These are phyloP conservation scores for Domatiomyces catenatus DNA, from an alignment of 2,329 filamentous ascomycete genomes.

Conservation along the genomic window DNA sequence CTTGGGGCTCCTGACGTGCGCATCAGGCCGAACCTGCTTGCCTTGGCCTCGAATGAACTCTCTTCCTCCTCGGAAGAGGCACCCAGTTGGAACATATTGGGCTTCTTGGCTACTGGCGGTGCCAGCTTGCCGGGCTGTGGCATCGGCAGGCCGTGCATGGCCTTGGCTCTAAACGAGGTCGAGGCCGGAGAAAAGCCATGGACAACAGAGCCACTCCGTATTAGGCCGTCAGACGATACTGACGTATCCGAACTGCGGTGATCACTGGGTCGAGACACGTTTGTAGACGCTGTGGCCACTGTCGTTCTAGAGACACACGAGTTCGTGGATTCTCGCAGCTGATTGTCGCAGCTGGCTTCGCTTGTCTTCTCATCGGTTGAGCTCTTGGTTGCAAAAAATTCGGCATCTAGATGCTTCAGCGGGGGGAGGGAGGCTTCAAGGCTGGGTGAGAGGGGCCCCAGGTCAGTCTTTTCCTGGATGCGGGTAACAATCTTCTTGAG, in stretches of 20 bases:
- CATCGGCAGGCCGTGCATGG: slow-evolving; percentile 2
- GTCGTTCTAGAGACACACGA: slow-evolving; percentile 45
- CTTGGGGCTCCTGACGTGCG: slow-evolving; percentile 15
- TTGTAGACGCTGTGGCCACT: slow-evolving; percentile 35
- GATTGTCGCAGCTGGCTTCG: slow-evolving; percentile 36
- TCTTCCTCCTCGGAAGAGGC: slow-evolving; percentile 78
- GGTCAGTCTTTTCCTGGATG: slow-evolving; percentile 67
- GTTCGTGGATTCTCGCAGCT: slow-evolving; percentile 35
- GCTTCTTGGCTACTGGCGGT: slow-evolving; percentile 48
- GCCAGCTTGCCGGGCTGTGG: slow-evolving; percentile 1
- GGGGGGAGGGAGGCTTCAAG: slow-evolving; percentile 26
- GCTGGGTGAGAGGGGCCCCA: slow-evolving; percentile 41
- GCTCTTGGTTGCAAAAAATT: slow-evolving; percentile 13
- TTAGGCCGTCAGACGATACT: slow-evolving; percentile 43
- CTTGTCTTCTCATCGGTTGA: slow-evolving; percentile 28
- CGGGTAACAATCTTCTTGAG: slow-evolving; percentile 87
- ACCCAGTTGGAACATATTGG: slow-evolving; percentile 54
- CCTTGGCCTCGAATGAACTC: slow-evolving; percentile 52
- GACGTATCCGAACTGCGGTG: slow-evolving; percentile 44
- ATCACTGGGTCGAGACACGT: slow-evolving; percentile 30
- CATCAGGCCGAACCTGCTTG: slow-evolving; percentile 21
- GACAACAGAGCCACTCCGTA: slow-evolving; percentile 53
- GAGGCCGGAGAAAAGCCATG: slow-evolving; percentile 69
- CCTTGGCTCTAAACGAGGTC: slow-evolving; percentile 45
- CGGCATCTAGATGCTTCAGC: slow-evolving; percentile 27